These are phyloP conservation scores for Ceratocystis destructans DNA, from an alignment of 2,329 filamentous ascomycete species.

Conservation along the genomic window DNA sequence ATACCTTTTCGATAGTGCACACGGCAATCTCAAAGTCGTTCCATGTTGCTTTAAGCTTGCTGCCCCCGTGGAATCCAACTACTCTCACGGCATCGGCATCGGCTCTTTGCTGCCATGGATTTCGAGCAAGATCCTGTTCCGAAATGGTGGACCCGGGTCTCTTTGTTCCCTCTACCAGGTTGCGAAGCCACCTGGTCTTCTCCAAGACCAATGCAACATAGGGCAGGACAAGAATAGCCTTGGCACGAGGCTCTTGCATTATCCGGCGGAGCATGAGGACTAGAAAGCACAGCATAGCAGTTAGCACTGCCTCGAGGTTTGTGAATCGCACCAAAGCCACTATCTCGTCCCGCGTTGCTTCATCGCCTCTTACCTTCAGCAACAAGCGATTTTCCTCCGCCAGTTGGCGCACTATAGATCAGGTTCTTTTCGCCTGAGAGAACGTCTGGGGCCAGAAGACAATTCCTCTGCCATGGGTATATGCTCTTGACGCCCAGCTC, in stretches of 20 bases:
- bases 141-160: constrained; percentile 27
- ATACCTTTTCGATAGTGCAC: constrained; percentile 62
- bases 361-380: constrained; percentile 38
- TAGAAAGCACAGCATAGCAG: constrained; percentile 19
- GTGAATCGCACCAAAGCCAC: neutral
- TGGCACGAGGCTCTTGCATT: constrained; percentile 47
- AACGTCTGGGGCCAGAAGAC: constrained; percentile 52
- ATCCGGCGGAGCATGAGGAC: constrained; percentile 61
- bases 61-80: constrained; percentile 62
- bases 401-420: constrained; percentile 68
- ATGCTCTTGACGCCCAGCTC: constrained; percentile 56
- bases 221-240: constrained; percentile 59
- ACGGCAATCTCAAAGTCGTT: constrained; percentile 63
- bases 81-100: constrained; percentile 49
- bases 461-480: constrained; percentile 69
- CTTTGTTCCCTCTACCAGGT: constrained; percentile 47
- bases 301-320: constrained; percentile 10
- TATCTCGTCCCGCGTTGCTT: neutral
- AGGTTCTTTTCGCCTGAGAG: constrained; percentile 53
- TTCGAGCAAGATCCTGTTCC: constrained; percentile 27
- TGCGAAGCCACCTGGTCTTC: constrained; percentile 60
- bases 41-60: constrained; percentile 53
- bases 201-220: constrained; percentile 72
- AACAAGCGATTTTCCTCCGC: constrained; percentile 64
- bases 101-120: constrained; percentile 40